Conservation (phyloP, 2,329 filamentous ascomycete species). For the Hypoxylon sp. region DNA sequence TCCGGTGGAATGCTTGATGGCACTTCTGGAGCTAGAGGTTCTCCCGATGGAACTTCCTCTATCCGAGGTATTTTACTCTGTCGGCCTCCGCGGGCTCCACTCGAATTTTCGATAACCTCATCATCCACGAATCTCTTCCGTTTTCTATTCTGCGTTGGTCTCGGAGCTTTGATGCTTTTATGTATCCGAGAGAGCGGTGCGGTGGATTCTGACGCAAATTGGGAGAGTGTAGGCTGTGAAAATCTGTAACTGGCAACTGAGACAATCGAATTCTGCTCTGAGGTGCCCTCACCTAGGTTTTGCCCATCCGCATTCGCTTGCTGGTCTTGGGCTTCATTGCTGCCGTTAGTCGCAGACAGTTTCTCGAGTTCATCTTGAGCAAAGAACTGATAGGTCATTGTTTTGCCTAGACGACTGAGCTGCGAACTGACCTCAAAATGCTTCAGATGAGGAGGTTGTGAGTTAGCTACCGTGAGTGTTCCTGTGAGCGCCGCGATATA, state of each 20-base stretch:
- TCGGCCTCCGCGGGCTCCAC: conserved; percentile 3
- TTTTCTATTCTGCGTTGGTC: conserved; percentile 14
- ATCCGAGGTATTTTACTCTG: conserved; percentile 20
- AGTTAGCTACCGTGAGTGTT: conserved; percentile 46
- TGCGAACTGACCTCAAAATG: conserved; percentile 52
- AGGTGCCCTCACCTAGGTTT: not conserved
- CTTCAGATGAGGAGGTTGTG: conserved; percentile 52
- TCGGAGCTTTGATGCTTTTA: not conserved
- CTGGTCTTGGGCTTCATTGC: conserved; percentile 13
- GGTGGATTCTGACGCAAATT: conserved; percentile 22
- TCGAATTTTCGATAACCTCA: conserved; percentile 7
- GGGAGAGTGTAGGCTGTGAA: conserved; percentile 30
- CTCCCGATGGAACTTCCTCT: not conserved
- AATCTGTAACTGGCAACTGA: conserved; percentile 20
- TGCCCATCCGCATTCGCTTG: not conserved
- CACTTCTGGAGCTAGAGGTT: not conserved
- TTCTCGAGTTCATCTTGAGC: conserved; percentile 32
- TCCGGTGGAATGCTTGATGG: not conserved
- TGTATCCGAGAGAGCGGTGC: conserved; percentile 35
- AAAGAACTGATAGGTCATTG: conserved; percentile 54
- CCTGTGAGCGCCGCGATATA: conserved; percentile 48
- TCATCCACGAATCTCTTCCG: conserved; percentile 20
- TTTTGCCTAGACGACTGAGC: conserved; percentile 51
- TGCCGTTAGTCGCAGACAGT: not conserved
- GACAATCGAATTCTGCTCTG: not conserved